A percentile compares a stretch with the other conserved stretches of the same genome.
These are phyloP conservation scores for Pythium insidiosum DNA, from an alignment of 352 stramenopile species.

Conservation along the genomic window DNA sequence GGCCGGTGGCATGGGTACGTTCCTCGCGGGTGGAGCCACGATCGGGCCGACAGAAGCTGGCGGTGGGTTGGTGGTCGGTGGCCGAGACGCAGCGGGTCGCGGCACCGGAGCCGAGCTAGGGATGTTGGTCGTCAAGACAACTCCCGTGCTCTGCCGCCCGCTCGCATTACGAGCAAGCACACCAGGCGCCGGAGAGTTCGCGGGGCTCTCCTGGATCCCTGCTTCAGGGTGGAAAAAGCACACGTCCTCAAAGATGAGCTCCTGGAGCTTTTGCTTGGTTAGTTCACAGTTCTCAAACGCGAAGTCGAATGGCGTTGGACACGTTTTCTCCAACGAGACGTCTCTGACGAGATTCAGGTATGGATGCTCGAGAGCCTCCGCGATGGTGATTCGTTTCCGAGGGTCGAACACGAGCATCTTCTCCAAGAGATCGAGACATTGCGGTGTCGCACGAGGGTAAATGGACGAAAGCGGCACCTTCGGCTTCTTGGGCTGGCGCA, in stretches of 20 bases:
- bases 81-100: too few species aligned
- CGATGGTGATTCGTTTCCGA: constrained; percentile 74
- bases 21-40: constrained; percentile 2
- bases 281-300: constrained; percentile 84
- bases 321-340: constrained; percentile 62
- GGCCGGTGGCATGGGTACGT: not conserved
- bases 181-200: constrained; percentile 5
- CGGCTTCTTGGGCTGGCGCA: constrained; percentile 82
- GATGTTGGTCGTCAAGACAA: too few species aligned
- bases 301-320: constrained; percentile 78
- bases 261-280: constrained; percentile 87
- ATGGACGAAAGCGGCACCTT: constrained; percentile 76
- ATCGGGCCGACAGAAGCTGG: constrained; percentile 1
- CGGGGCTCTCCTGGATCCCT: constrained; percentile 27
- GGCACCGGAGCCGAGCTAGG: constrained; percentile 4
- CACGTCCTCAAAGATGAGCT: constrained; percentile 89
- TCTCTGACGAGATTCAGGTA: constrained; percentile 78
- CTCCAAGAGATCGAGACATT: constrained; percentile 87
- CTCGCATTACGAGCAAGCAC: too few species aligned
- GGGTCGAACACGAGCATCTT: constrained; percentile 94
- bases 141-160: too few species aligned
- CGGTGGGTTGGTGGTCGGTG: too few species aligned
- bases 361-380: constrained; percentile 66
- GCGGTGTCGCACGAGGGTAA: constrained; percentile 74
- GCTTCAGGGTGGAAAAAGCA: constrained; percentile 84